These are phyloP conservation scores for Cucurbita argyrosperma DNA, from an alignment of 306 rosid genomes.

Conservation along the genomic window DNA sequence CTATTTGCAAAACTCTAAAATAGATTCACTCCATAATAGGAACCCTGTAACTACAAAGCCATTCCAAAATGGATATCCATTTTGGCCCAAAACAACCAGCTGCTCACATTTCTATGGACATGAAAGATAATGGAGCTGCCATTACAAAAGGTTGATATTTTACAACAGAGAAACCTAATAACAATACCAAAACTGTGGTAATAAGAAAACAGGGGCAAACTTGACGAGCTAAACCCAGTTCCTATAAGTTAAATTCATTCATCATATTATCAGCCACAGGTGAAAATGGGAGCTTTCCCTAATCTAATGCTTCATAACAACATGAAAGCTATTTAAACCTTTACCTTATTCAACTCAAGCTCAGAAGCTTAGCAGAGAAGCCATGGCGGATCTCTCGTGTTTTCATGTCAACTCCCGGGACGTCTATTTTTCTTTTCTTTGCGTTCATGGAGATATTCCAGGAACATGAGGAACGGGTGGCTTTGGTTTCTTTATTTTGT, in stretches of 20 bases:
- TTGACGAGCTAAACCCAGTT: background rate
- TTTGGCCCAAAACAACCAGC: background rate
- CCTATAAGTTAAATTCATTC: background rate
- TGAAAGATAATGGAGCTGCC: background rate
- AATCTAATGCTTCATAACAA: background rate
- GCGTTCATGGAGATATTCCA: slow-evolving; percentile 48
- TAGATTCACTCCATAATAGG: no score
- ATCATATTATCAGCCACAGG: background rate
- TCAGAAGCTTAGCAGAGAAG: background rate
- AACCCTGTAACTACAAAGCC: no score
- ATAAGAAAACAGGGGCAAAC: background rate
- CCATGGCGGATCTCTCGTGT: background rate
- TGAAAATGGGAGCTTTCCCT: background rate
- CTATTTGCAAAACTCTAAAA: no score
- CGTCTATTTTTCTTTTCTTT: background rate
- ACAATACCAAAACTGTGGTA: background rate
- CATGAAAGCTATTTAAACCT: background rate
- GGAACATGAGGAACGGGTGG: slow-evolving; percentile 55
- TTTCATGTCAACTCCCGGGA: background rate
- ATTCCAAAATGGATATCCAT: background rate
- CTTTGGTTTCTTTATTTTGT: slow-evolving; percentile 44
- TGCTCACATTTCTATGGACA: background rate
- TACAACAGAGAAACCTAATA: background rate
- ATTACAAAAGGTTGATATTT: background rate
- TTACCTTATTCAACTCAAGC: background rate